phyloP scores from a whole-genome alignment of 805 yeast genomes.

The Ogataea thermomethanolica region DNA sequence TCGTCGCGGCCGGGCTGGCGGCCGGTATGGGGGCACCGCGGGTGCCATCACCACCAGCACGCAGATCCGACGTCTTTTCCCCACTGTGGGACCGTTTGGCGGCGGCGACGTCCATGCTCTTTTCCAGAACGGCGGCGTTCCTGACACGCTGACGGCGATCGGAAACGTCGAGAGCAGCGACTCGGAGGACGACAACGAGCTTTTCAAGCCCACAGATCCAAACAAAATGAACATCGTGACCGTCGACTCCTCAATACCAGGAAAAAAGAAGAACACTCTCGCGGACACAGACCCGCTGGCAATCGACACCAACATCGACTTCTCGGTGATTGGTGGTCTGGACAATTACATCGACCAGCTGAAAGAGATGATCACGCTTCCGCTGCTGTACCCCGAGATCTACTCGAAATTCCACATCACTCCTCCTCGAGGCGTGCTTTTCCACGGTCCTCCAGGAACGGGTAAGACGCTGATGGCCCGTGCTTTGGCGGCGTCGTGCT shows the following conservation, averaged over 20 bases:
- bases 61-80: conserved; percentile 69
- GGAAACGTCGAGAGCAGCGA: conserved; percentile 42
- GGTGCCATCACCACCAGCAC: conserved; percentile 25
- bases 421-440: conserved; percentile 95
- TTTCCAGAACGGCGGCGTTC: conserved; percentile 60
- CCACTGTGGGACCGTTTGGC: conserved; percentile 97
- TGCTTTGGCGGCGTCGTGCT: conserved; percentile 93
- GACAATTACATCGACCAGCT: conserved; percentile 86
- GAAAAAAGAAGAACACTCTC: conserved; percentile 51
- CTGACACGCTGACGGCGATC: conserved; percentile 38
- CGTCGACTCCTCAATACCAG: conserved; percentile 15
- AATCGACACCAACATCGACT: conserved; percentile 59
- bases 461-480: conserved; percentile 98
- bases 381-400: conserved; percentile 88
- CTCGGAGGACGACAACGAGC: conserved; percentile 46
- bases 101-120: conserved; percentile 89
- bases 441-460: conserved; percentile 99
- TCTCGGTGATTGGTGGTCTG: conserved; percentile 82
- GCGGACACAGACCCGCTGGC: conserved; percentile 96
- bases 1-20: conserved; percentile 19
- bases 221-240: conserved; percentile 23
- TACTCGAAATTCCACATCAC: conserved; percentile 86
- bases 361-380: conserved; percentile 95
- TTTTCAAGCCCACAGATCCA: conserved; percentile 34
- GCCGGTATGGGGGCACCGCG: conserved; percentile 21